A percentile compares a stretch with the other conserved stretches of the same genome.
phyloP scores from a whole-genome alignment of 2,329 filamentous ascomycete species.

The Metarhizium album region DNA sequence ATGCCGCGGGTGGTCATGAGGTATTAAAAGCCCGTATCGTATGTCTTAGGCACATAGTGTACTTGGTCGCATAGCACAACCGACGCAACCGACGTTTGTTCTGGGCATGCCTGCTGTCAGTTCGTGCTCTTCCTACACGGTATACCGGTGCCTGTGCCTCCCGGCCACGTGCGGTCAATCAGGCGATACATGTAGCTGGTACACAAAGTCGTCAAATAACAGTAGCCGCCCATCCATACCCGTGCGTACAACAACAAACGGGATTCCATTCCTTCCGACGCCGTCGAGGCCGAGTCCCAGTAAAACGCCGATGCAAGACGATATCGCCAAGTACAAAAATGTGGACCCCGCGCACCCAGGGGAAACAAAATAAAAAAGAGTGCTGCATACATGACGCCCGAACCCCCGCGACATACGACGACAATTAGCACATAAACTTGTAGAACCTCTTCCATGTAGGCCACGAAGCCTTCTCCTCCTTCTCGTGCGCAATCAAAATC shows the following conservation, averaged over 20 bases:
- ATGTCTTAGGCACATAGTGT: not conserved
- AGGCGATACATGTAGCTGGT: too few relatives aligned
- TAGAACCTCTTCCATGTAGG: constrained; percentile 68
- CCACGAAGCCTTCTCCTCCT: constrained; percentile 61
- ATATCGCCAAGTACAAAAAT: not conserved
- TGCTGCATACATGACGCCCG: too few relatives aligned
- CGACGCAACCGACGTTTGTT: not conserved
- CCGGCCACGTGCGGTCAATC: too few relatives aligned
- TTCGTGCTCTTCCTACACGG: not conserved
- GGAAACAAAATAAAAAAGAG: too few relatives aligned
- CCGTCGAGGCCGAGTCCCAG: not conserved
- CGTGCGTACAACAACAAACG: too few relatives aligned
- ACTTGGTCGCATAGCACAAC: not conserved
- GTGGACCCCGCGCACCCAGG: too few relatives aligned
- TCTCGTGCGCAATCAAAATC: constrained; percentile 68
- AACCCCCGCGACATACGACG: not conserved
- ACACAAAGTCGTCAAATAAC: too few relatives aligned
- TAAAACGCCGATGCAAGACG: not conserved
- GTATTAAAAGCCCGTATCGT: not conserved
- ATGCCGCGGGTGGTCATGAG: not conserved
- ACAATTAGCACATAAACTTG: constrained; percentile 54
- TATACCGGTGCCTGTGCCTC: too few relatives aligned
- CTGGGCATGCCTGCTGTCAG: not conserved
- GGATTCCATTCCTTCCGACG: not conserved
- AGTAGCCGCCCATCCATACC: too few relatives aligned